These are phyloP conservation scores for Dillenia suffruticosa DNA, from an alignment of 164 flowering plant genomes.

Conservation along the genomic window DNA sequence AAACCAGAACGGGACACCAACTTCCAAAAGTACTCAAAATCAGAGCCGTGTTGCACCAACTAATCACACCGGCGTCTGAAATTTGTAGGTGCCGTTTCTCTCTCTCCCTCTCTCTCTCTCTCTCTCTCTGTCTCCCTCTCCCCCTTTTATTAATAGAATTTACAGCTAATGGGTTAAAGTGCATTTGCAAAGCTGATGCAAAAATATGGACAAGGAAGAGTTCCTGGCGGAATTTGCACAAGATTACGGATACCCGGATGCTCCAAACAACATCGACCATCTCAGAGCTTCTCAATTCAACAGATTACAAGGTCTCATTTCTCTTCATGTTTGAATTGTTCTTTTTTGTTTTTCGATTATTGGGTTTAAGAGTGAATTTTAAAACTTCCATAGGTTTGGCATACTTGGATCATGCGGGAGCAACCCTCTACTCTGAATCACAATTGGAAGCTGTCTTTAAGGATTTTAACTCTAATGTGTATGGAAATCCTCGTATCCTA, in stretches of 20 bases:
- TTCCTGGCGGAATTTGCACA: constrained; percentile 74
- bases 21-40: no score
- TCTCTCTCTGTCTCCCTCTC: no score
- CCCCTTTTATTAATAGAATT: no score
- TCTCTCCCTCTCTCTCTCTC: no score
- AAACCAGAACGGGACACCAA: no score
- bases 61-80: no score
- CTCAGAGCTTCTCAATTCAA: constrained; percentile 84
- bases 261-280: constrained; percentile 64
- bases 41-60: no score
- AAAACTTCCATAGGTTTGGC: constrained; percentile 38
- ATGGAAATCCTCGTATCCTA: constrained; percentile 97
- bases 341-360: not conserved
- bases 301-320: constrained; percentile 47
- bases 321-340: not conserved
- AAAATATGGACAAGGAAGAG: constrained; percentile 34
- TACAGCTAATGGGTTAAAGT: no score
- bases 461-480: constrained; percentile 59
- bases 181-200: no score
- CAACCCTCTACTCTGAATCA: constrained; percentile 81
- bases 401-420: constrained; percentile 96
- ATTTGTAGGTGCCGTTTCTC: no score
- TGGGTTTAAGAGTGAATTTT: not conserved
- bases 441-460: constrained; percentile 78
- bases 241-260: constrained; percentile 80